phyloP scores from a whole-genome alignment of 2,329 filamentous ascomycete genomes.

The Penicillium hesseltinei region DNA sequence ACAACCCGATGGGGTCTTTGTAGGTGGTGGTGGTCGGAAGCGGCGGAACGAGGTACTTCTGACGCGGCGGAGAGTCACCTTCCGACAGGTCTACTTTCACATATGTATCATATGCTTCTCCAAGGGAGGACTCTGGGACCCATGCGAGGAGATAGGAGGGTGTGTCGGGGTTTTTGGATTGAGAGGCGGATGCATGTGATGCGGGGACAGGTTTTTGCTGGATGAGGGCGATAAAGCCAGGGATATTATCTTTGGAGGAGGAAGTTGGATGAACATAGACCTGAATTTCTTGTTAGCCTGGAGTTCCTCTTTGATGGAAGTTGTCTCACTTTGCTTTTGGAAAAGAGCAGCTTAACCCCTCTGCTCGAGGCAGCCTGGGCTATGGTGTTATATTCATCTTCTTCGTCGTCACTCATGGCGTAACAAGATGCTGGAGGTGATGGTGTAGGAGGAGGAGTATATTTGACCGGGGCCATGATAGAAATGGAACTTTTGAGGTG shows the following conservation, averaged over 20 bases:
- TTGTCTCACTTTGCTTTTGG: slow-evolving; percentile 82
- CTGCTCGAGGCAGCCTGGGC: slow-evolving; percentile 72
- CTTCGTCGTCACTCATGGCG: slow-evolving; percentile 93
- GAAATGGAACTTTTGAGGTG: neutral
- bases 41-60: slow-evolving; percentile 86
- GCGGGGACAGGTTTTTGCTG: slow-evolving; percentile 69
- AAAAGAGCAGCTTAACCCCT: slow-evolving; percentile 90
- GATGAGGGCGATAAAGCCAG: slow-evolving; percentile 87
- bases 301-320: neutral
- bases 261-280: slow-evolving; percentile 96
- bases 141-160: slow-evolving; percentile 84
- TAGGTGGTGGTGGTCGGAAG: slow-evolving; percentile 82
- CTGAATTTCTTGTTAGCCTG: slow-evolving; percentile 43
- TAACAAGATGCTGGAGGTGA: slow-evolving; percentile 89
- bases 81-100: slow-evolving; percentile 92
- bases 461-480: slow-evolving; percentile 36
- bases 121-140: slow-evolving; percentile 85
- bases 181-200: slow-evolving; percentile 38
- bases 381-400: slow-evolving; percentile 92
- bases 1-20: slow-evolving; percentile 68
- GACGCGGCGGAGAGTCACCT: slow-evolving; percentile 73
- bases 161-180: slow-evolving; percentile 48
- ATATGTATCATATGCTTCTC: slow-evolving; percentile 82
- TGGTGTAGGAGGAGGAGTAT: slow-evolving; percentile 46
- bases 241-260: slow-evolving; percentile 91